Conservation (phyloP, 495 filamentous ascomycete genomes). For the Talaromyces trachyspermus region DNA sequence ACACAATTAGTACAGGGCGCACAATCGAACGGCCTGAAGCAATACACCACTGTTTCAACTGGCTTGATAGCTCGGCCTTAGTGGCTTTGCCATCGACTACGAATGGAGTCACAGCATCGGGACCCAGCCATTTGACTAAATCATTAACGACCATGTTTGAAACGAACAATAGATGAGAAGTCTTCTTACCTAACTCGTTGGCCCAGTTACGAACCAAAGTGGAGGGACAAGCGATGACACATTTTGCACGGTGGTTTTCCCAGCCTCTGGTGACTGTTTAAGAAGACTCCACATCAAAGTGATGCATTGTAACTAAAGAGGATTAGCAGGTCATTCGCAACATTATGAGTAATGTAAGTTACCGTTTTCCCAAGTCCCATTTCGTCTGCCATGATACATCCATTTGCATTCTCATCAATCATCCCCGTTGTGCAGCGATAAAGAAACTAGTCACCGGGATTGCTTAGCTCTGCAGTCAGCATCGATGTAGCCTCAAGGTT, state of each 20-base stretch:
- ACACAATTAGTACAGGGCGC: constrained; percentile 96
- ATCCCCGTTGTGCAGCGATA: constrained; percentile 89
- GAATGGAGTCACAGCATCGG: constrained; percentile 86
- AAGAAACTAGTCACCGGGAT: constrained; percentile 52
- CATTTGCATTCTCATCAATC: constrained; percentile 89
- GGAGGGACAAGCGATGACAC: constrained; percentile 96
- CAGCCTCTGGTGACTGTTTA: constrained; percentile 91
- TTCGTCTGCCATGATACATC: constrained; percentile 99
- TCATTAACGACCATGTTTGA: not conserved
- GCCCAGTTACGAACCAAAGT: constrained; percentile 98
- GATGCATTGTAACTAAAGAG: constrained; percentile 58
- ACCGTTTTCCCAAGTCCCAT: constrained; percentile 98
- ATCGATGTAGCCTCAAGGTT: not conserved
- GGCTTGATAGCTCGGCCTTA: constrained; percentile 82
- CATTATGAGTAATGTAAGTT: constrained; percentile 10
- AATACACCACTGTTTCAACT: constrained; percentile 92
- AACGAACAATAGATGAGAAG: not conserved
- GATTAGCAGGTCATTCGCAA: constrained; percentile 27
- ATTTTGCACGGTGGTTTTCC: constrained; percentile 94
- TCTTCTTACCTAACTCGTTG: constrained; percentile 60
- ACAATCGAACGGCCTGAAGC: constrained; percentile 83
- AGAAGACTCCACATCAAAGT: constrained; percentile 90
- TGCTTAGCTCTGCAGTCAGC: not conserved
- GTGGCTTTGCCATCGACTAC: constrained; percentile 94
- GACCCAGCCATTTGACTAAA: constrained; percentile 85